Percentiles rank a stretch among this genome's conserved stretches.
phyloP scores from a whole-genome alignment of 1,139 yeast species.

The Lodderomyces theae region DNA sequence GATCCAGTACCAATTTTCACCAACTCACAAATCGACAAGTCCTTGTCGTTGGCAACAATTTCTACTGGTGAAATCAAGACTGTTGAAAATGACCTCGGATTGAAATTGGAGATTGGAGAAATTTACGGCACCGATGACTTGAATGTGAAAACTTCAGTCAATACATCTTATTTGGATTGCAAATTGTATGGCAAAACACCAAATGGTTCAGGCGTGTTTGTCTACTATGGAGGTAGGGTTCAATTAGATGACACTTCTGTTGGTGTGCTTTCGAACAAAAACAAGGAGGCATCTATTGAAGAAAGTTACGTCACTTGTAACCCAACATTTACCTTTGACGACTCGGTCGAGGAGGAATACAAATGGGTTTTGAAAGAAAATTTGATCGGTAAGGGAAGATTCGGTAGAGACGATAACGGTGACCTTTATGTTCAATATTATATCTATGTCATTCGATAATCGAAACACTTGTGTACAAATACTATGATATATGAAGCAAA shows the following conservation, averaged over 20 bases:
- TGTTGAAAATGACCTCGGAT: conserved; percentile 28
- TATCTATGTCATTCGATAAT: conserved; percentile 31
- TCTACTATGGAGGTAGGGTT: conserved; percentile 47
- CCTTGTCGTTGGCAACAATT: conserved; percentile 23
- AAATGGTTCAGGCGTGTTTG: conserved; percentile 36
- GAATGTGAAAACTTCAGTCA: conserved; percentile 27
- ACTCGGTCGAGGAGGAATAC: conserved; percentile 37
- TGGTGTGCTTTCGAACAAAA: conserved; percentile 31
- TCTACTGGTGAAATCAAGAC: conserved; percentile 28
- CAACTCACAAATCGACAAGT: conserved; percentile 17
- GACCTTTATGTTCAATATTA: conserved; percentile 49
- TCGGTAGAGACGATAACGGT: conserved; percentile 44
- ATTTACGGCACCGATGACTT: conserved; percentile 48
- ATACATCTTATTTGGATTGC: conserved; percentile 46
- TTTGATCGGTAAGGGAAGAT: conserved; percentile 54
- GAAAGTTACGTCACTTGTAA: conserved; percentile 48
- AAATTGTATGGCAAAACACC: conserved; percentile 44
- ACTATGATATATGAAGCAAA: neutral
- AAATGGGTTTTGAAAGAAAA: conserved; percentile 46
- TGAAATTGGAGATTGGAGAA: conserved; percentile 25
- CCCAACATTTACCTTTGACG: conserved; percentile 43
- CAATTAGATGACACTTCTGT: conserved; percentile 31
- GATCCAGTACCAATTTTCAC: conserved; percentile 17
- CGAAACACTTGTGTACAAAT: neutral
- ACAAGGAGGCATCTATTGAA: conserved; percentile 31